Conservation (phyloP, 225 moss, liverwort and hornwort genomes). For the Anthoceros angustus region DNA sequence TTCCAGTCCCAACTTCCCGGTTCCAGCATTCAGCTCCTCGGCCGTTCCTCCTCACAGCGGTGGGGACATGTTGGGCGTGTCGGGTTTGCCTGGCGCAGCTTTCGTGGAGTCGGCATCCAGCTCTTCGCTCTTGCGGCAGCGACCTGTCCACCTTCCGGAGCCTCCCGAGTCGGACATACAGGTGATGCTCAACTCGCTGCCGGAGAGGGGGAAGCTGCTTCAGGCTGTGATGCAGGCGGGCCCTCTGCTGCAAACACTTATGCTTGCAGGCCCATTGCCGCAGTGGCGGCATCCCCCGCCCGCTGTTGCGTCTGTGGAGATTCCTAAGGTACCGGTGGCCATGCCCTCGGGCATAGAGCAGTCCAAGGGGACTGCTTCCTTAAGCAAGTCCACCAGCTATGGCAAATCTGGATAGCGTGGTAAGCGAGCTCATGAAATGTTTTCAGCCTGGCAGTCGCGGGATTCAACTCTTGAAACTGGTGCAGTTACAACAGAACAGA, state of each 20-base stretch:
- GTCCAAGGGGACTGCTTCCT: not conserved
- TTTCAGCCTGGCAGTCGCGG: too few relatives aligned
- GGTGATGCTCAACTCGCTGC: constrained; percentile 69
- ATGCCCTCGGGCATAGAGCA: constrained; percentile 26
- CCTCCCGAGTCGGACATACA: constrained; percentile 75
- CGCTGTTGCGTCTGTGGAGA: constrained; percentile 55
- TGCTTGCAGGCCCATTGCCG: constrained; percentile 64
- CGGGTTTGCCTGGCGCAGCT: constrained; percentile 34
- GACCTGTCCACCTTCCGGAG: constrained; percentile 67
- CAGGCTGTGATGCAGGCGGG: constrained; percentile 81
- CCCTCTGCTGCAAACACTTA: constrained; percentile 52
- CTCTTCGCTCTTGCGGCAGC: constrained; percentile 40
- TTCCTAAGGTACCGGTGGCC: constrained; percentile 42
- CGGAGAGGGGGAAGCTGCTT: constrained; percentile 72
- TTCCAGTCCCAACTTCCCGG: constrained; percentile 28
- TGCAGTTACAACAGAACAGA: not conserved
- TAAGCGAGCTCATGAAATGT: not conserved
- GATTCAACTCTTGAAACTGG: not conserved
- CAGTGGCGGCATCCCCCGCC: constrained; percentile 86
- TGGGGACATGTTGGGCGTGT: not conserved
- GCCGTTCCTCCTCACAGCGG: not conserved
- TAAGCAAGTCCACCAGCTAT: not conserved
- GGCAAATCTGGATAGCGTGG: not conserved
- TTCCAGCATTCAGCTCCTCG: constrained; percentile 6
- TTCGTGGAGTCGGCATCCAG: constrained; percentile 38